Percentiles rank a stretch among this genome's conserved stretches.
Evolutionary conservation across 257 asterid species (phyloP).

Genomic region (Vinca minor): DNA sequence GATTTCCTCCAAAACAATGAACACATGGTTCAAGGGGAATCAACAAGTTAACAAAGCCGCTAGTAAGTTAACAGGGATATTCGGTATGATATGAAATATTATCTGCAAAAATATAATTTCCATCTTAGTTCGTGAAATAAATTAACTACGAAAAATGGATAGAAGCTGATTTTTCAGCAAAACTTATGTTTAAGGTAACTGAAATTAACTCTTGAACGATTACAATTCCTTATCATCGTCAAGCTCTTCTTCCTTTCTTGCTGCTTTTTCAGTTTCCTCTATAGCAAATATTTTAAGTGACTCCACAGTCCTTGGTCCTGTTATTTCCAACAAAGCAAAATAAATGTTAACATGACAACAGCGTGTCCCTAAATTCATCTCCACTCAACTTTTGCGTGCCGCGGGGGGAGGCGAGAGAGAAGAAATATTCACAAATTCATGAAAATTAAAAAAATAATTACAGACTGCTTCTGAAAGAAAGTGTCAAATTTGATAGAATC

Average conservation of each 20-base stretch:
- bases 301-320: constrained; percentile 41
- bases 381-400: no score
- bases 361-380: neutral
- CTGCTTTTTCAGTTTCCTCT: constrained; percentile 42
- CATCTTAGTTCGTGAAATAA: neutral
- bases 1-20: neutral
- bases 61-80: neutral
- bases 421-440: no score
- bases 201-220: constrained; percentile 5
- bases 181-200: neutral
- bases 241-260: constrained; percentile 12
- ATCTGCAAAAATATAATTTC: neutral
- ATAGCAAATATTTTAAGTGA: constrained; percentile 54
- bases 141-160: neutral
- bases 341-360: neutral
- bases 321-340: constrained; percentile 11
- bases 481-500: neutral
- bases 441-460: no score
- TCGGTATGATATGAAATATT: no score
- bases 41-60: neutral
- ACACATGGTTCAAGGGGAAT: neutral
- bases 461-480: neutral
- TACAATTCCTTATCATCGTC: constrained; percentile 52
- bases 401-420: no score
- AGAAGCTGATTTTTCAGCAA: neutral